A percentile compares a stretch with the other conserved stretches of the same genome.
These are phyloP conservation scores for Phaffia australis DNA, from an alignment of 768 basidiomycete genomes.

Conservation along the genomic window DNA sequence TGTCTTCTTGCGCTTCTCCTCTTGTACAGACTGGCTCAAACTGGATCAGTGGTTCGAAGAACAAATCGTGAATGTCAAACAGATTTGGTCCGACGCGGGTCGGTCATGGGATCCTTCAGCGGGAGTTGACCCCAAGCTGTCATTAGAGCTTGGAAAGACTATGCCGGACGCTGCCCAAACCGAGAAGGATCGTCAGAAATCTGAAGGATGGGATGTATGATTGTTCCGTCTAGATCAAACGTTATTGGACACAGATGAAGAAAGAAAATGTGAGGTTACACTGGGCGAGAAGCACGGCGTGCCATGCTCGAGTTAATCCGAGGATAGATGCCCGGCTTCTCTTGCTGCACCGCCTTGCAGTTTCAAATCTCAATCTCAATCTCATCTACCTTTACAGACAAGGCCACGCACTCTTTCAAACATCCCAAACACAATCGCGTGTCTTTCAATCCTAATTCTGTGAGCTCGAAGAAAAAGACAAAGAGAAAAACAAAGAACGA, in stretches of 20 bases:
- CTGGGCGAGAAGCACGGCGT: too few species aligned
- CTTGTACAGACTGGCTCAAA: conserved; percentile 35
- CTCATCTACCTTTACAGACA: too few species aligned
- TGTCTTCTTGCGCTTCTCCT: background rate
- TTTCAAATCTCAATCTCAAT: too few species aligned
- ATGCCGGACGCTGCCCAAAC: conserved; percentile 33
- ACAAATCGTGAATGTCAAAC: conserved; percentile 31
- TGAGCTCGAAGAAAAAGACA: too few species aligned
- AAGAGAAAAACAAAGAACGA: too few species aligned
- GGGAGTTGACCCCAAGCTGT: conserved; percentile 32
- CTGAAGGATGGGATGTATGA: conserved; percentile 38
- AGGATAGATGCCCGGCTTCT: too few species aligned
- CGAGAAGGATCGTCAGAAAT: conserved; percentile 38
- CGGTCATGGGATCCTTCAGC: conserved; percentile 33
- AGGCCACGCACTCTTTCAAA: too few species aligned
- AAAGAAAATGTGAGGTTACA: too few species aligned
- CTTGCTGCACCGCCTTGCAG: too few species aligned
- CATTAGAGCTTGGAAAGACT: conserved; percentile 32
- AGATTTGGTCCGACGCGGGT: conserved; percentile 34
- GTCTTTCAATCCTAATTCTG: too few species aligned
- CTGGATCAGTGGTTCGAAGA: conserved; percentile 37
- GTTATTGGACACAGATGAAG: background rate
- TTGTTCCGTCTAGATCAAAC: background rate
- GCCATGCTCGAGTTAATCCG: too few species aligned
- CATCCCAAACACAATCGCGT: too few species aligned